Base-by-base conservation (phyloP, 345 rosid genomes). In the Pugionium cornutum region DNA sequence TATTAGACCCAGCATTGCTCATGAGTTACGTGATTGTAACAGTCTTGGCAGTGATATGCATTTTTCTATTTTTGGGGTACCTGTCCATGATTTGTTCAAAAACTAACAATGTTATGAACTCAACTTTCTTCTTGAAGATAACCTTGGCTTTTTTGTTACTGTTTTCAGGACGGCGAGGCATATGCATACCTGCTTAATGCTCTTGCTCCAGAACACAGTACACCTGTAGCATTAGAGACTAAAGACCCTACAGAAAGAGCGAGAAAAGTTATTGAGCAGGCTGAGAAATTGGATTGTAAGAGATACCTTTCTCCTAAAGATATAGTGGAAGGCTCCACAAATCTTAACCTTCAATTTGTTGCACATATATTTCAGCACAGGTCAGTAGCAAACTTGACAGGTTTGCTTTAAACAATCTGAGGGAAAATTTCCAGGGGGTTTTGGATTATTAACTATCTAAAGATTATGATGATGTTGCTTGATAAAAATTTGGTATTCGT, bases 311-410 rank as follows among this genome's bases (percentile, higher is more conserved):
- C 95, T 74, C 82, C 97, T 35, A 82, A 83, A 69, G 99, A 94
- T 70, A 94, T 94, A 69, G 88, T 89, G 27, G 99, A 94, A 55
- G 99, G 97, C 61, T 91, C 97, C 57, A 71, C 97, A 66, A 94
- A 91, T 83, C 99, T 94, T 69, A 94, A 94, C 78, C 95, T 94
- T 66, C 91, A 92, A 70, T 90, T 94, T 76, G 99, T 94, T 52
- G 97, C 99, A 1, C 91, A 91, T 76, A 89, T 91, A 78, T 94
- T 94, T 71, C 96, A 90, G 75, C 80, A 86, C 67, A 88, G 97
- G 99, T 90, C 70, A 69, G 78, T 60, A 56, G 40, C 29, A 40
- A 58, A 46, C 33, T 32, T 49, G 60, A 49, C 58, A 4, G 30
- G 57, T 39, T 18, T 48, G 39, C 58, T 40, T 54, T 39, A 11